Conservation (phyloP, 257 asterid species). For the Ophiorrhiza pumila region DNA sequence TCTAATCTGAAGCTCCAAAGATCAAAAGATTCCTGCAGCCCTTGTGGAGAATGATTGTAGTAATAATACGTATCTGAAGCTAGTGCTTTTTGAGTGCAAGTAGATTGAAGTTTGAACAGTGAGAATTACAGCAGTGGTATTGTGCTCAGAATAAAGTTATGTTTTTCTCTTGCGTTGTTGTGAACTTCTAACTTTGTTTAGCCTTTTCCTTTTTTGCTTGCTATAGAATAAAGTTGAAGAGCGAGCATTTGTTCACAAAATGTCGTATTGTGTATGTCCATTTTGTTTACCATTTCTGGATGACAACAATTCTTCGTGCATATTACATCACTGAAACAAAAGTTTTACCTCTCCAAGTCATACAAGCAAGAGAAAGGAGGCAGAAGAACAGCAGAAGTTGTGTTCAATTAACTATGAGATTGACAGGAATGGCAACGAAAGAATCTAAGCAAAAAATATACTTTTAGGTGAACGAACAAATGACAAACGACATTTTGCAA, state of each 20-base stretch:
- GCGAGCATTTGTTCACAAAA: background rate
- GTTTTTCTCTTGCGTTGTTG: background rate
- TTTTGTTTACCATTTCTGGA: too few relatives aligned
- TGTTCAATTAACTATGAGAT: too few relatives aligned
- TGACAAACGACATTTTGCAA: too few relatives aligned
- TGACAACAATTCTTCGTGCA: too few relatives aligned
- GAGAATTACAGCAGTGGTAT: background rate
- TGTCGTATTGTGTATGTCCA: background rate
- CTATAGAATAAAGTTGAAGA: background rate
- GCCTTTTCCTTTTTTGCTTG: background rate
- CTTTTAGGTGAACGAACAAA: too few relatives aligned
- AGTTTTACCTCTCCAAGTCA: too few relatives aligned
- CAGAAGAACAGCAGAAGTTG: too few relatives aligned
- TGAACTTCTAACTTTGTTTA: too few relatives aligned
- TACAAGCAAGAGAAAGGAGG: too few relatives aligned
- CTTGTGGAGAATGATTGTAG: background rate
- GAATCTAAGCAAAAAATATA: too few relatives aligned
- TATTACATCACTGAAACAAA: too few relatives aligned
- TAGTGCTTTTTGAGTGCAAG: background rate
- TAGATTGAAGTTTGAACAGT: background rate
- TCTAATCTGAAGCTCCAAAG: background rate
- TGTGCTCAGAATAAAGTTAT: background rate
- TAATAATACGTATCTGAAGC: constrained; percentile 6
- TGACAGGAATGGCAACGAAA: too few relatives aligned
- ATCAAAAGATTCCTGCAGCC: background rate